Percentiles rank a stretch among this genome's conserved stretches.
Conservation (phyloP, 768 basidiomycete genomes). For the Filobasidium wieringae region DNA sequence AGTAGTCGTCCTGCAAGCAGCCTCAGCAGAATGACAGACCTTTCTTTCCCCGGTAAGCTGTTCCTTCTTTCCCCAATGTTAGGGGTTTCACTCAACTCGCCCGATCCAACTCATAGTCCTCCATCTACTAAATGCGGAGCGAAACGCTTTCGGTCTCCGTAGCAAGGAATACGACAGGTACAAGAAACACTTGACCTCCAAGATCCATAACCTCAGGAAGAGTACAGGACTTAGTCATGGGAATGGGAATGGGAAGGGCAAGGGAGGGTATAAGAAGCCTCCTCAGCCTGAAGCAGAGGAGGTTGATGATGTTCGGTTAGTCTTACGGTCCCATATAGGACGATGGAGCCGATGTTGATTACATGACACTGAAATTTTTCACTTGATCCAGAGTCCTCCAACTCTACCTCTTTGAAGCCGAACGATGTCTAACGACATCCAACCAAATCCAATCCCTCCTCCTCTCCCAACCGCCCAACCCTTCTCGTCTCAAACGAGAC, state of each 20-base stretch:
- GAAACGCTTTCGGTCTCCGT: slow-evolving; percentile 78
- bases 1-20: too few species aligned
- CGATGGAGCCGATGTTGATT: not conserved
- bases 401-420: slow-evolving; percentile 74
- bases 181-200: slow-evolving; percentile 84
- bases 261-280: slow-evolving; percentile 68
- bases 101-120: too few species aligned
- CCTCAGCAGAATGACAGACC: too few species aligned
- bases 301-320: slow-evolving; percentile 76
- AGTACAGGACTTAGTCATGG: slow-evolving; percentile 75
- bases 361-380: not conserved
- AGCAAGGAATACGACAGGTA: slow-evolving; percentile 82
- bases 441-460: slow-evolving; percentile 51
- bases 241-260: slow-evolving; percentile 51
- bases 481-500: slow-evolving; percentile 16
- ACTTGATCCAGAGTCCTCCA: slow-evolving; percentile 45
- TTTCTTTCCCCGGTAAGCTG: too few species aligned
- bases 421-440: slow-evolving; percentile 82
- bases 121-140: slow-evolving; percentile 72
- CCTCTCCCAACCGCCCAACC: not conserved
- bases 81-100: too few species aligned
- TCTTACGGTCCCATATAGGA: slow-evolving; percentile 16
- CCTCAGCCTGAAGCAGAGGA: slow-evolving; percentile 56
- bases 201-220: slow-evolving; percentile 76
- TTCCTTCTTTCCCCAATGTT: too few species aligned